phyloP scores from a whole-genome alignment of 2,329 filamentous ascomycete species.

The Aspergillus amoenus region DNA sequence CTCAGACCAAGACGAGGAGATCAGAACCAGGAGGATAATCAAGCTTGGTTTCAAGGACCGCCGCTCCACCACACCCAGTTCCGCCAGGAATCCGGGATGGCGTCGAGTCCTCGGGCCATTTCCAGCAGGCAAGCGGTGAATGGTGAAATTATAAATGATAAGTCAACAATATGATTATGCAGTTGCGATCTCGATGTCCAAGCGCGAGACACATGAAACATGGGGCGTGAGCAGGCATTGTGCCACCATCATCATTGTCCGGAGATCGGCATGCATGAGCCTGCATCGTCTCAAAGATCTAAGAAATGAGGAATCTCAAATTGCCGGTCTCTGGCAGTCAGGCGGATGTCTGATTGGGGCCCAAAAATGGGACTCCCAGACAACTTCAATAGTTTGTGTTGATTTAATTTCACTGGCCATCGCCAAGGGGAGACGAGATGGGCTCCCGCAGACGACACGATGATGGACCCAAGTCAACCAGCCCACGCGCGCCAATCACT shows the following conservation, averaged over 20 bases:
- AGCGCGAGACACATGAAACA: not conserved
- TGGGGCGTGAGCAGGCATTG: not conserved
- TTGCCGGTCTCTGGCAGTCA: not conserved
- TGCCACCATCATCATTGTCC: not conserved
- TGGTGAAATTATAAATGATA: not conserved
- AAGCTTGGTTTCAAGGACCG: not conserved
- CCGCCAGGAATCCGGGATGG: not conserved
- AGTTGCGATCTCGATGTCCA: not conserved
- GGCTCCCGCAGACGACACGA: not conserved
- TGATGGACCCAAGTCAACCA: not conserved
- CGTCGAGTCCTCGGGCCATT: not conserved
- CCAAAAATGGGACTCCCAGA: not conserved
- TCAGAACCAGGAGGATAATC: not conserved
- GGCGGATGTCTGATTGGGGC: not conserved
- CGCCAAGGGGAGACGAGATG: not conserved
- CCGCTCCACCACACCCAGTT: not conserved
- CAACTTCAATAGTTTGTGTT: not conserved
- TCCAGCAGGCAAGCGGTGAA: not conserved
- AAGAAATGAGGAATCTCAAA: not conserved
- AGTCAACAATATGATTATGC: not conserved
- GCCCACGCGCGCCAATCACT: constrained; percentile 1
- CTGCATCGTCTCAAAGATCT: not conserved
- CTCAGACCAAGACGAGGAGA: not conserved
- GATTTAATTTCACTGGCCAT: constrained; percentile 2
- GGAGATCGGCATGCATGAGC: not conserved